Conservation (phyloP, 441 rosid genomes). For the Pelargonium hybrid region DNA sequence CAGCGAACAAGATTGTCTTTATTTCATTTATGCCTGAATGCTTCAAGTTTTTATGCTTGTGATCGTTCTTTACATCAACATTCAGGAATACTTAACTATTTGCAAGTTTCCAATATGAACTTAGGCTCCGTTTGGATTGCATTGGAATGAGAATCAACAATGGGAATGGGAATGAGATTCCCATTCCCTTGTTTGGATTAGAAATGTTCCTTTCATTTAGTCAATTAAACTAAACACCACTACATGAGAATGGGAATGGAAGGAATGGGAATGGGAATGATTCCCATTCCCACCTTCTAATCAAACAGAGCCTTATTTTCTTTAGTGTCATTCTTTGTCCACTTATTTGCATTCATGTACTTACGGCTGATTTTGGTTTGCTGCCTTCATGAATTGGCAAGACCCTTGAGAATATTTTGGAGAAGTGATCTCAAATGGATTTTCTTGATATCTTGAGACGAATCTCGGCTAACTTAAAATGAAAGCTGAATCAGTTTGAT, state of each 20-base stretch:
- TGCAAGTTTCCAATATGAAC: not conserved
- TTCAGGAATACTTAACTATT: not conserved
- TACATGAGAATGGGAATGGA: too few species aligned
- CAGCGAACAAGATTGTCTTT: not conserved
- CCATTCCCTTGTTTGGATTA: too few species aligned
- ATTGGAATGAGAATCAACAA: too few species aligned
- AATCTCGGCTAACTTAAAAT: not conserved
- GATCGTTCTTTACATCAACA: not conserved
- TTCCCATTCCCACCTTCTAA: too few species aligned
- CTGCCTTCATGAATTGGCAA: not conserved
- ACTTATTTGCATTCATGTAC: conserved; percentile 3
- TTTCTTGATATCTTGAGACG: conserved; percentile 1
- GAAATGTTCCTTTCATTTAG: too few species aligned
- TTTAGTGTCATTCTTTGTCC: not conserved
- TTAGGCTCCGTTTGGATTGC: too few species aligned
- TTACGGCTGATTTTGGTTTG: not conserved
- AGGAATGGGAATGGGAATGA: too few species aligned
- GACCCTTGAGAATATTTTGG: not conserved
- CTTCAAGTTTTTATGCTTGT: not conserved
- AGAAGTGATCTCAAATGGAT: not conserved
- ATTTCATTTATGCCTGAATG: not conserved
- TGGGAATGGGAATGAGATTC: too few species aligned
- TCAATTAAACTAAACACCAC: too few species aligned
- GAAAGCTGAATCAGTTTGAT: not conserved
- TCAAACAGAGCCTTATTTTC: not conserved